These are phyloP conservation scores for Wickerhamiella hasegawae DNA, from an alignment of 805 yeast genomes.

Conservation along the genomic window DNA sequence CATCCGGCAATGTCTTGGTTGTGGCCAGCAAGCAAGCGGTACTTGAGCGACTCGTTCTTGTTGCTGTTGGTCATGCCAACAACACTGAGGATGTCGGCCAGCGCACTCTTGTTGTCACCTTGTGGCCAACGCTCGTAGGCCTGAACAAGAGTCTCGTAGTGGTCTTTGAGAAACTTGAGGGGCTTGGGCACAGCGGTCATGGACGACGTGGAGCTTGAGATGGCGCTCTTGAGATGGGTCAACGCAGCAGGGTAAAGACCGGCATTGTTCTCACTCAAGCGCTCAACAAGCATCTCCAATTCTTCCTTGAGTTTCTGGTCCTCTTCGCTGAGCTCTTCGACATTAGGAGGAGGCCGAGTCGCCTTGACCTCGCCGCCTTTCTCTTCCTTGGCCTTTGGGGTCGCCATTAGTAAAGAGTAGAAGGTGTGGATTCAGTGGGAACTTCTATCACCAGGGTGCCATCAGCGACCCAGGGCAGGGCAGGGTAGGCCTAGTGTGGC, in stretches of 20 bases:
- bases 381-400: background rate
- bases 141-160: conserved; percentile 50
- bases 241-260: conserved; percentile 45
- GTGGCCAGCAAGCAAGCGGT: conserved; percentile 47
- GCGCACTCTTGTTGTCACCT: conserved; percentile 21
- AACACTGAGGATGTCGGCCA: conserved; percentile 85
- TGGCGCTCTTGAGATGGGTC: conserved; percentile 52
- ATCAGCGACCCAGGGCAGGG: too few relatives aligned
- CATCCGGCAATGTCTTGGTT: conserved; percentile 51
- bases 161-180: conserved; percentile 83
- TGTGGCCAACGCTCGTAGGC: conserved; percentile 51
- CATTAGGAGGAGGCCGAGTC: conserved; percentile 20
- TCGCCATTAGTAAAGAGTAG: background rate
- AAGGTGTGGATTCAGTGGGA: too few relatives aligned
- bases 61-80: conserved; percentile 60
- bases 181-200: conserved; percentile 99
- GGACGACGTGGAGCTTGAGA: conserved; percentile 86
- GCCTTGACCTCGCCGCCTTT: background rate
- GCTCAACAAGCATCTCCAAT: conserved; percentile 73
- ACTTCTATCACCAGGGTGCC: too few relatives aligned
- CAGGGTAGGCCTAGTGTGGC: too few relatives aligned
- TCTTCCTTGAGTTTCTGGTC: conserved; percentile 78
- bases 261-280: conserved; percentile 31
- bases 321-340: conserved; percentile 85
- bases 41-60: conserved; percentile 38